A percentile compares a stretch with the other conserved stretches of the same genome.
Evolutionary conservation across 108 stramenopile species (phyloP).

Genomic region (Nannochloropsis oceanica): DNA sequence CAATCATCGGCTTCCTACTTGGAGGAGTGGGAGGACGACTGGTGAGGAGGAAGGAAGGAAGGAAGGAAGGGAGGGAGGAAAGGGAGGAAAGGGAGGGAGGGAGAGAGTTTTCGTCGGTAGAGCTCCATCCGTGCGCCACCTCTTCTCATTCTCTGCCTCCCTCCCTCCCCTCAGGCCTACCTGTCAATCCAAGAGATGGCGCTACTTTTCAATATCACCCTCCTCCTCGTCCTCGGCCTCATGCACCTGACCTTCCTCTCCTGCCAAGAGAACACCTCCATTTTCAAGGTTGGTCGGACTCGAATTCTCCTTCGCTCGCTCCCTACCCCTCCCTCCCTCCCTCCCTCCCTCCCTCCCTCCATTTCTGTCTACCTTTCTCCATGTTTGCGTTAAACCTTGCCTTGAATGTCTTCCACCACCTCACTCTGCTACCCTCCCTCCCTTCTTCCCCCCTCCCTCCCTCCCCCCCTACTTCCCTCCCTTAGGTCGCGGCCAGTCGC

Average conservation of each 20-base stretch:
- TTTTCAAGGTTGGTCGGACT: not conserved
- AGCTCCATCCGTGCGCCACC: not conserved
- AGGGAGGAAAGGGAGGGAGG: not conserved
- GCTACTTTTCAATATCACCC: not conserved
- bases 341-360: not conserved
- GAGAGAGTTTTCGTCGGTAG: not conserved
- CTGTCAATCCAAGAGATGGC: not conserved
- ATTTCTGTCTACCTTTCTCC: not conserved
- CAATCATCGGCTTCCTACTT: no score
- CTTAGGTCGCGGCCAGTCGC: not conserved
- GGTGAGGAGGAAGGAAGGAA: not conserved
- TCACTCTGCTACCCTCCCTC: not conserved
- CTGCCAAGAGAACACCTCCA: not conserved
- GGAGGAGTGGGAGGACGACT: no score
- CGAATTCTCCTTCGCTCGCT: not conserved
- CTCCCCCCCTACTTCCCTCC: not conserved
- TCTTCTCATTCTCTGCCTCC: not conserved
- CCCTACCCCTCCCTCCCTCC: not conserved
- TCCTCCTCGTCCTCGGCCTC: not conserved
- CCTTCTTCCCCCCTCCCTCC: not conserved
- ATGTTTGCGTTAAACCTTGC: not conserved
- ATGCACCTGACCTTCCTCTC: not conserved
- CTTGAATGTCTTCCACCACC: no score
- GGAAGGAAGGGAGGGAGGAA: not conserved
- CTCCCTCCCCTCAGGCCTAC: not conserved